These are phyloP conservation scores for Ochromonas danica DNA, from an alignment of 108 stramenopile species.

Conservation along the genomic window DNA sequence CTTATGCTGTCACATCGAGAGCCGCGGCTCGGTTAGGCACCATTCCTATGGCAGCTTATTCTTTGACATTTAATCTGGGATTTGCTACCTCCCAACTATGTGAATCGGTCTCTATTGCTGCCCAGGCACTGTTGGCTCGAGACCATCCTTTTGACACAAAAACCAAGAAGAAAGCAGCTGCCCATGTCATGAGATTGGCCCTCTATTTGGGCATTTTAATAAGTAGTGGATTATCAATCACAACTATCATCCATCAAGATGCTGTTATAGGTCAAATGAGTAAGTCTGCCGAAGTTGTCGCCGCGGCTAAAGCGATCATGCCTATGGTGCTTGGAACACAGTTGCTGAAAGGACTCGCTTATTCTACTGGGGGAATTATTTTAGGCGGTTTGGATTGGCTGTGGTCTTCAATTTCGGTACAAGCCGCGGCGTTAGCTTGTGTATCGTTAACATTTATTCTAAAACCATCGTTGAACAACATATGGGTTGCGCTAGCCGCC, in stretches of 20 bases:
- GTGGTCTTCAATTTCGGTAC: slow-evolving; percentile 79
- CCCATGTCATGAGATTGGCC: slow-evolving; percentile 2
- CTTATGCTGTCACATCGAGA: not conserved
- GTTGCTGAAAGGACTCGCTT: slow-evolving; percentile 78
- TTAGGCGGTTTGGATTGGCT: slow-evolving; percentile 92
- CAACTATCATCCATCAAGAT: slow-evolving; percentile 69
- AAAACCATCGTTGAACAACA: not conserved
- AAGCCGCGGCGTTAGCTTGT: slow-evolving; percentile 75
- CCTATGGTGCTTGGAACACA: slow-evolving; percentile 60
- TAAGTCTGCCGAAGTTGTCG: slow-evolving; percentile 66
- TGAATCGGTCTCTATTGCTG: slow-evolving; percentile 75
- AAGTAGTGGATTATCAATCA: slow-evolving; percentile 61
- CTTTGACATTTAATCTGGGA: slow-evolving; percentile 83
- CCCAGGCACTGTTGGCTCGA: slow-evolving; percentile 75
- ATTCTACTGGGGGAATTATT: slow-evolving; percentile 83
- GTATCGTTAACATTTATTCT: slow-evolving; percentile 36
- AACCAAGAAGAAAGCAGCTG: not conserved
- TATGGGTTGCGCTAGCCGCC: not conserved
- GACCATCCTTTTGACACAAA: slow-evolving; percentile 62
- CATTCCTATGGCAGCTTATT: slow-evolving; percentile 79
- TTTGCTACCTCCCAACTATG: slow-evolving; percentile 89
- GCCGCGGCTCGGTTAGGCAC: slow-evolving; percentile 58
- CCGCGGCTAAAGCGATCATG: slow-evolving; percentile 68
- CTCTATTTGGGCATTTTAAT: slow-evolving; percentile 62
- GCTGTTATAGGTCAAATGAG: slow-evolving; percentile 73